A percentile compares a stretch with the other conserved stretches of the same genome.
Conservation (phyloP, 2,329 filamentous ascomycete species). For the Fusarium poae region DNA sequence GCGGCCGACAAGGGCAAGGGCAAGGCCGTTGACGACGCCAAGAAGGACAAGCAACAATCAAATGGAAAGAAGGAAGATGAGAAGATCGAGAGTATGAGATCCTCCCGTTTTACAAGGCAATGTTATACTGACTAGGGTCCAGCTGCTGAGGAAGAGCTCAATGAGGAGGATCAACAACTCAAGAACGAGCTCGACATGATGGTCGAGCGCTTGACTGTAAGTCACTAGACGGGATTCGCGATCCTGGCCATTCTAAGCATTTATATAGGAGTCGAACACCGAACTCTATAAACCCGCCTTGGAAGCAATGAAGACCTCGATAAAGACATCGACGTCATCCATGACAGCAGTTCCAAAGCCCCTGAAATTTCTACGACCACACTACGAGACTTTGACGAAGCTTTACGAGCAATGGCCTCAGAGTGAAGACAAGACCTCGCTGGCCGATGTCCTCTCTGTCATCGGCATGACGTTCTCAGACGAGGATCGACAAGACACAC, state of each 20-base stretch:
- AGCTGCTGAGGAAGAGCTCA: conserved; percentile 83
- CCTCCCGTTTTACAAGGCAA: conserved; percentile 22
- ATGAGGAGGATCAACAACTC: conserved; percentile 96
- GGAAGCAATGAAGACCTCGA: conserved; percentile 97
- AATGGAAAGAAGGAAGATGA: conserved; percentile 86
- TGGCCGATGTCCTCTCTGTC: conserved; percentile 96
- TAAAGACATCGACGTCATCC: conserved; percentile 98
- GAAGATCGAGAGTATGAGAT: conserved; percentile 62
- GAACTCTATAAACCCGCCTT: conserved; percentile 92
- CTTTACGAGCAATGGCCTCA: conserved; percentile 91
- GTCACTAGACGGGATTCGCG: conserved; percentile 28
- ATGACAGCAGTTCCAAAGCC: conserved; percentile 99
- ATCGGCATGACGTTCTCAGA: conserved; percentile 99
- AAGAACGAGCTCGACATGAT: conserved; percentile 99
- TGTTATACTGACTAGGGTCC: conserved; percentile 41
- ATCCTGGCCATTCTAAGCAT: conserved; percentile 30
- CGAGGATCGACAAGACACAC: conserved; percentile 93
- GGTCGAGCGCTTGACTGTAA: conserved; percentile 90
- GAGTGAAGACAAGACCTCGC: conserved; percentile 85
- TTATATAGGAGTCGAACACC: conserved; percentile 80
- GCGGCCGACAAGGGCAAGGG: conserved; percentile 95
- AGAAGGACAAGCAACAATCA: conserved; percentile 75
- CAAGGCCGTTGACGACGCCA: conserved; percentile 81
- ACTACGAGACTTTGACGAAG: conserved; percentile 90
- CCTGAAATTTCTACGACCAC: conserved; percentile 95